phyloP scores from a whole-genome alignment of 2,329 filamentous ascomycete species.

The Celoporthe dispersa region DNA sequence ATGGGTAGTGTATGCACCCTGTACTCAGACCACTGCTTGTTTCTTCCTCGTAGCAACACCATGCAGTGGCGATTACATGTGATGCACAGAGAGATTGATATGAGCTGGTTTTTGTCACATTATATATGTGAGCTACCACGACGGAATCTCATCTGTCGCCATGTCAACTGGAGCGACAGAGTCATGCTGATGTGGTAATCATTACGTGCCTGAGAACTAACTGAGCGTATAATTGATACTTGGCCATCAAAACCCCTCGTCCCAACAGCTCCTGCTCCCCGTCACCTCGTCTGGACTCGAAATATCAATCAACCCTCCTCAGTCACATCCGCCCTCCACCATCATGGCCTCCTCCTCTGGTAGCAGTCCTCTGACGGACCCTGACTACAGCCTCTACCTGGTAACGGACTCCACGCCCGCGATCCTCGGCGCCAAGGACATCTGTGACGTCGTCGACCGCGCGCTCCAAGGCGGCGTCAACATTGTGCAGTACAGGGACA shows the following conservation, averaged over 20 bases:
- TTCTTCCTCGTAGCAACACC: neutral
- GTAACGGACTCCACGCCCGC: constrained; percentile 91
- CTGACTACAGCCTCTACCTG: constrained; percentile 84
- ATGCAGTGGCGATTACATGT: neutral
- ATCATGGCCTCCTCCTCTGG: neutral
- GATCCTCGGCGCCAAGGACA: constrained; percentile 73
- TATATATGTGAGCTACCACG: neutral
- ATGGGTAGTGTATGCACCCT: neutral
- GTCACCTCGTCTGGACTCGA: neutral
- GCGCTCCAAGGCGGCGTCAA: constrained; percentile 81
- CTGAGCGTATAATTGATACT: neutral
- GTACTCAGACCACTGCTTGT: neutral
- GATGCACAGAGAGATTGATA: neutral
- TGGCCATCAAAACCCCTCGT: neutral
- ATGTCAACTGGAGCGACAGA: neutral
- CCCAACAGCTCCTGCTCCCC: neutral
- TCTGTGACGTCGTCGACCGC: constrained; percentile 74
- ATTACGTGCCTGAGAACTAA: constrained; percentile 6
- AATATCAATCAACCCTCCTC: neutral
- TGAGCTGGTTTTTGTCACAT: neutral
- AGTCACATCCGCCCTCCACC: neutral
- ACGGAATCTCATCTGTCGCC: neutral
- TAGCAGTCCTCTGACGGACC: constrained; percentile 26
- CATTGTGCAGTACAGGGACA: constrained; percentile 89
- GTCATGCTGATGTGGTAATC: constrained; percentile 18